A percentile compares a stretch with the other conserved stretches of the same genome.
Evolutionary conservation across 768 basidiomycete genomes (phyloP).

Genomic region (Steccherinum ochraceum): DNA sequence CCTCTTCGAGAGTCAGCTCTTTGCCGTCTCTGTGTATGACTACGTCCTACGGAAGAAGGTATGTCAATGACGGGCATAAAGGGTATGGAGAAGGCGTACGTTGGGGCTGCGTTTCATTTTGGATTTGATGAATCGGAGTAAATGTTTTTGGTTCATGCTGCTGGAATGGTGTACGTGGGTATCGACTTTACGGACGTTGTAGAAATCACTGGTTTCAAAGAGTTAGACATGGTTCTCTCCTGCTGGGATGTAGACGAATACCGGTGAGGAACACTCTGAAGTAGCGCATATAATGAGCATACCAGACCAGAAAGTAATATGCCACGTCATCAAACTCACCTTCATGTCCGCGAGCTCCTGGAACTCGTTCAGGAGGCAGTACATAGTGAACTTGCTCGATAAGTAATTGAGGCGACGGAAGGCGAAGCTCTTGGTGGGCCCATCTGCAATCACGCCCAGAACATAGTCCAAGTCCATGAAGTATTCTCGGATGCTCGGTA

Average conservation of each 20-base stretch:
- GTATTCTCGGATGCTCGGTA: slow-evolving; percentile 89
- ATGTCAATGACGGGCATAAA: neutral
- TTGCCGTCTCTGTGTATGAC: slow-evolving; percentile 94
- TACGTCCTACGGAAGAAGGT: slow-evolving; percentile 55
- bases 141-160: slow-evolving; percentile 99
- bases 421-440: slow-evolving; percentile 94
- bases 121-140: slow-evolving; percentile 97
- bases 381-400: slow-evolving; percentile 91
- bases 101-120: slow-evolving; percentile 89
- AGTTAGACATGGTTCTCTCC: no score
- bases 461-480: slow-evolving; percentile 94
- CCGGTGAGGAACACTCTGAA: slow-evolving; percentile 81
- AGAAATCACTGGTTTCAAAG: slow-evolving; percentile 73
- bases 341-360: slow-evolving; percentile 97
- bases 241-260: slow-evolving; percentile 26
- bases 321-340: no score
- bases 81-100: slow-evolving; percentile 32
- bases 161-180: slow-evolving; percentile 99
- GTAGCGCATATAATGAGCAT: neutral
- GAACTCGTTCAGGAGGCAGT: slow-evolving; percentile 84
- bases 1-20: slow-evolving; percentile 82
- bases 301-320: neutral
- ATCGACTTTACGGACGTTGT: slow-evolving; percentile 97
- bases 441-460: slow-evolving; percentile 85
- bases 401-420: slow-evolving; percentile 89